Conservation (phyloP, 2,329 filamentous ascomycete species). For the Colletotrichum tropicale region DNA sequence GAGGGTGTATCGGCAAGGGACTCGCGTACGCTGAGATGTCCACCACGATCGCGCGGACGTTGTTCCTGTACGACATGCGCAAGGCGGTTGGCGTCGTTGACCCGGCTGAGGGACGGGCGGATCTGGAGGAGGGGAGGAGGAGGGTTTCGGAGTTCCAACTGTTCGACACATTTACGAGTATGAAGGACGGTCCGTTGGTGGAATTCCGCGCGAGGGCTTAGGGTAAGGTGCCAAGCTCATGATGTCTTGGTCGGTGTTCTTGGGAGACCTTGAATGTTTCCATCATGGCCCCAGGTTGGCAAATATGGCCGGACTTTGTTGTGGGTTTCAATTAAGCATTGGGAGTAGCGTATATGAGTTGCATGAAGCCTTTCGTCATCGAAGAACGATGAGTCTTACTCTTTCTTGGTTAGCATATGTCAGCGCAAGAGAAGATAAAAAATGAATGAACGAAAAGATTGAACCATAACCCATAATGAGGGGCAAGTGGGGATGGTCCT, state of each 20-base stretch:
- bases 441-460: neutral
- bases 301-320: neutral
- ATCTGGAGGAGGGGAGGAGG: constrained; percentile 59
- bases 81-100: constrained; percentile 52
- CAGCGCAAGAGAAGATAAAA: neutral
- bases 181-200: constrained; percentile 73
- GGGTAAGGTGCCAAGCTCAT: neutral
- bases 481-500: neutral
- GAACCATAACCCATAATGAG: neutral
- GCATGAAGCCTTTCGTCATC: constrained; percentile 7
- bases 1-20: constrained; percentile 75
- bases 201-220: constrained; percentile 54
- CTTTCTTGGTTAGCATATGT: neutral
- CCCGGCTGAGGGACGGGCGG: constrained; percentile 55
- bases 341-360: neutral
- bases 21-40: constrained; percentile 72
- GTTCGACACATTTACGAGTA: constrained; percentile 74
- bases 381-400: neutral
- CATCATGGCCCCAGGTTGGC: neutral
- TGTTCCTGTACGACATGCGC: constrained; percentile 67
- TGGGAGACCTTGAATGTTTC: neutral
- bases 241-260: neutral
- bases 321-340: neutral
- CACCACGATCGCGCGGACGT: constrained; percentile 62
- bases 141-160: constrained; percentile 69